Conservation (phyloP, 495 filamentous ascomycete species). For the Amniculicola lignicola region DNA sequence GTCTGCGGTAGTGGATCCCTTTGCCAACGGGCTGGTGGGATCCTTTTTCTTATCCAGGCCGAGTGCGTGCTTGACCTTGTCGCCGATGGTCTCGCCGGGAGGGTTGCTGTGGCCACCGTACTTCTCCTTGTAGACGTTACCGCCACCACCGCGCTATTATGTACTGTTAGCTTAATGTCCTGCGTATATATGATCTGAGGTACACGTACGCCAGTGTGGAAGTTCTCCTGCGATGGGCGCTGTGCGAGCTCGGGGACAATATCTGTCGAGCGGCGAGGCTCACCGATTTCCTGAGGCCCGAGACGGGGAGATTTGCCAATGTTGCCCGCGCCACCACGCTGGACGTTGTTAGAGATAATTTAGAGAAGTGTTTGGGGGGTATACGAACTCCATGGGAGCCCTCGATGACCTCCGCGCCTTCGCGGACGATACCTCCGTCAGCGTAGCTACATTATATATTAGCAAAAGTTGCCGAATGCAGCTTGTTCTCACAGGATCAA, state of each 20-base stretch:
- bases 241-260: slow-evolving; percentile 40
- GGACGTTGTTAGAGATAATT: slow-evolving; percentile 5
- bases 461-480: background rate
- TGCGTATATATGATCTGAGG: background rate
- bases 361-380: background rate
- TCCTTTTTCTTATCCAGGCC: slow-evolving; percentile 28
- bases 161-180: slow-evolving; percentile 2
- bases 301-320: slow-evolving; percentile 28
- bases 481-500: no score
- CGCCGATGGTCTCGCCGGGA: slow-evolving; percentile 31
- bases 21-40: no score
- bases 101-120: slow-evolving; percentile 41
- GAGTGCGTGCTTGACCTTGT: slow-evolving; percentile 43
- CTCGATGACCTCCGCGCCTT: slow-evolving; percentile 34
- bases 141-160: slow-evolving; percentile 38
- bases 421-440: slow-evolving; percentile 41
- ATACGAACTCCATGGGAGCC: slow-evolving; percentile 34
- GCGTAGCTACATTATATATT: slow-evolving; percentile 32
- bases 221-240: slow-evolving; percentile 40
- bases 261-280: slow-evolving; percentile 28
- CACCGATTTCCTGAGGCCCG: slow-evolving; percentile 3
- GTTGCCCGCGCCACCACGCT: slow-evolving; percentile 42
- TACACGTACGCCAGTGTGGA: slow-evolving; percentile 41
- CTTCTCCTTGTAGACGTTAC: slow-evolving; percentile 42
- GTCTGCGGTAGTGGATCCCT: slow-evolving; percentile 13